Evolutionary conservation across 345 rosid genomes (phyloP), one percentile per base, ranked within the genome.

Genomic region (Sisymbrium altissimum): DNA sequence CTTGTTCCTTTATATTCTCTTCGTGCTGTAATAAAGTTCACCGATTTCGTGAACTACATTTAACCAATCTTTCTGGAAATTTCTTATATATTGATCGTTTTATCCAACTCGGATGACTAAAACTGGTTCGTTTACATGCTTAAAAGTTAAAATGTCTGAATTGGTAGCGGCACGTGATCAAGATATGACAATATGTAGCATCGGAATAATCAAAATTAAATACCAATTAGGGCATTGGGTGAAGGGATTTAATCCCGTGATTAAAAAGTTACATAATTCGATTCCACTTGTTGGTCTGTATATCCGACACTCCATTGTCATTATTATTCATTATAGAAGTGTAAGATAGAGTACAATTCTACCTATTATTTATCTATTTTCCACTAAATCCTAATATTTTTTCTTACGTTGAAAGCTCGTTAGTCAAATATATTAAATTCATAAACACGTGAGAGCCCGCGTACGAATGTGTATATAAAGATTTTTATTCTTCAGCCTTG

Each of bases 231-330:
- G 61, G 40, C 72, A 57, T 66, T 36, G 67, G 79, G 39, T 68
- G 23, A 61, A 23, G 70, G n/a, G 70, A 75, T 43, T 15, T 43
- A 75, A 41, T 68, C 79, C 79, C 79, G 79, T 75, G 79, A 68
- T 68, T 53, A 68, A 8, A 74, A 75, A 53, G 68, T 52, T 60
- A 74, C 39, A 8, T 39, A 49, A n/a, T 33, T 59, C 52, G 48
- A 60, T 43, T 75, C 73, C 60, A 45, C 61, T 58, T 38, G 45
- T 67, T 75, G 55, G 62, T 61, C 46, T 49, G 44, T 49, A 50
- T 49, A 25, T 75, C 61, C 73, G 62, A 67, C 54, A 74, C 38
- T 59, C 9, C 9, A 19, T 59, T 67, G 61, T 46, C 67, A 57
- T 66, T 15, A 57, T 19, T 57, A 14, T 64, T 55, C n/a, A 36